These are phyloP conservation scores for Hondaea fermentalgiana DNA, from an alignment of 108 stramenopile genomes.

Conservation along the genomic window DNA sequence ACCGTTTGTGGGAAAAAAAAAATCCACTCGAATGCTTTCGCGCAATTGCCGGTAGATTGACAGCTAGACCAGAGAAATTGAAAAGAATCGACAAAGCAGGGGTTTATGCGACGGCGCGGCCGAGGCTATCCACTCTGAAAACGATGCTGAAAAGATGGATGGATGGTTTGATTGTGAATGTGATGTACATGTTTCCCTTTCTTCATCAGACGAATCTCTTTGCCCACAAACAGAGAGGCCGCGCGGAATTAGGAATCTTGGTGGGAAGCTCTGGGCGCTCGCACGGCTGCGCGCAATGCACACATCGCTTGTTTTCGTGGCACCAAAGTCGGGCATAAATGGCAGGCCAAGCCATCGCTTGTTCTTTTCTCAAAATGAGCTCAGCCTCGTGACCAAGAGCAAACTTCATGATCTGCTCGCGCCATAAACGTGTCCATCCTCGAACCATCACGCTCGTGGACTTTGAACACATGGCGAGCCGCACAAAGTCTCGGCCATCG, in stretches of 20 bases:
- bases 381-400: neutral
- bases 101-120: no score
- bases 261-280: neutral
- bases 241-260: neutral
- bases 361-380: neutral
- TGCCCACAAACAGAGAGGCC: neutral
- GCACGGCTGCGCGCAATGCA: neutral
- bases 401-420: neutral
- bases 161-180: neutral
- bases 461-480: neutral
- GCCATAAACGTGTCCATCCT: neutral
- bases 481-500: neutral
- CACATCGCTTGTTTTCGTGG: neutral
- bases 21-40: no score
- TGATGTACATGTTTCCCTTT: neutral
- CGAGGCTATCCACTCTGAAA: no score
- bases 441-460: neutral
- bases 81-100: no score
- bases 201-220: neutral
- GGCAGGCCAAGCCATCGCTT: neutral
- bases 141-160: neutral
- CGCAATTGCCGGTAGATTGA: no score
- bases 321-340: neutral
- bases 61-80: no score
- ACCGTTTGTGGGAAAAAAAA: no score